These are phyloP conservation scores for Chimonanthus salicifolius DNA, from an alignment of 164 flowering plant genomes.

Conservation along the genomic window DNA sequence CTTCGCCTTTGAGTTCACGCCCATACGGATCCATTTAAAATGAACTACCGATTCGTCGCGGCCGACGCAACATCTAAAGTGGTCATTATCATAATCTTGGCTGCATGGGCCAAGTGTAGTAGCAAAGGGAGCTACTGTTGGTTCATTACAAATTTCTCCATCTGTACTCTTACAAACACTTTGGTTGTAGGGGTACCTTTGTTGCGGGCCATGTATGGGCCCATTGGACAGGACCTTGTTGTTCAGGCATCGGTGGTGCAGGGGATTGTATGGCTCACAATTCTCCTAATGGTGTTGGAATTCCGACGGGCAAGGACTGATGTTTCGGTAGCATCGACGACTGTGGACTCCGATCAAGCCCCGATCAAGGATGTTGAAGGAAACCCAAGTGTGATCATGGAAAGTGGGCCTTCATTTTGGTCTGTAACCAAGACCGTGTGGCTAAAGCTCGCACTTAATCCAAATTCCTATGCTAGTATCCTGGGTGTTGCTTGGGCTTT, in stretches of 20 bases:
- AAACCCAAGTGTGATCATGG: constrained; percentile 2
- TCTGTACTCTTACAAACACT: constrained; percentile 53
- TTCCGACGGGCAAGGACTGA: constrained; percentile 28
- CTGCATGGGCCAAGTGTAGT: constrained; percentile 55
- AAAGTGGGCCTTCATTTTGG: constrained; percentile 22
- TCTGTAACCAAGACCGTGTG: no score
- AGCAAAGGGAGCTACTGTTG: constrained; percentile 54
- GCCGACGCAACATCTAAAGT: constrained; percentile 61
- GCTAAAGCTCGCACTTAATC: no score
- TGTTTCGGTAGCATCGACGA: background rate
- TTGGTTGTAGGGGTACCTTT: constrained; percentile 74
- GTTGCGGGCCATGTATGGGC: constrained; percentile 69
- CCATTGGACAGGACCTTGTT: constrained; percentile 43
- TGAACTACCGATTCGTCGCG: constrained; percentile 48
- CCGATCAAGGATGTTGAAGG: constrained; percentile 28
- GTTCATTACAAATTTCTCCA: constrained; percentile 68
- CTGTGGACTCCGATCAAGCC: constrained; percentile 13
- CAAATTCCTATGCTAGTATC: constrained; percentile 37
- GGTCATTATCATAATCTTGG: constrained; percentile 38
- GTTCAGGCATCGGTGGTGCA: constrained; percentile 61
- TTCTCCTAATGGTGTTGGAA: constrained; percentile 53
- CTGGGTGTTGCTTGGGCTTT: constrained; percentile 62
- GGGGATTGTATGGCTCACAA: constrained; percentile 52
- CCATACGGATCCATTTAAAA: constrained; percentile 44
- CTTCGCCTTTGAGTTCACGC: constrained; percentile 61